These are phyloP conservation scores for Rhizoclosmatium sp. DNA, from an alignment of 192 early-diverging fungal species.

Conservation along the genomic window DNA sequence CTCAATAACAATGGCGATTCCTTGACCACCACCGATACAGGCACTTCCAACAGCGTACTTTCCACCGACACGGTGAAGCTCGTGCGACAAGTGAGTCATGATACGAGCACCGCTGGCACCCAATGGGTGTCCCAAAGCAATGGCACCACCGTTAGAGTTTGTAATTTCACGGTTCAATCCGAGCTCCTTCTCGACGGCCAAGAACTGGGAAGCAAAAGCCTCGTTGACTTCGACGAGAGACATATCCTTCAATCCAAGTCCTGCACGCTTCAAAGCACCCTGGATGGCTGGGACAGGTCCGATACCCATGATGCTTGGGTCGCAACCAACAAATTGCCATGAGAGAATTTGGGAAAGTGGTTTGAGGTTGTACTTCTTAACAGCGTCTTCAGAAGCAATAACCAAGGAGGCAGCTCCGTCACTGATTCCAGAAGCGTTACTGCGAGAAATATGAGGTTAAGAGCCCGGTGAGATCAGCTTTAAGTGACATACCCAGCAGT, in stretches of 20 bases:
- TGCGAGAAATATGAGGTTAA: conserved; percentile 35
- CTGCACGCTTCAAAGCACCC: conserved; percentile 82
- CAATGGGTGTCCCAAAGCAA: conserved; percentile 90
- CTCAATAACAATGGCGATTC: conserved; percentile 79
- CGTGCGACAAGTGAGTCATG: conserved; percentile 85
- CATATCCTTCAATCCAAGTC: conserved; percentile 82
- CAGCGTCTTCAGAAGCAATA: conserved; percentile 84
- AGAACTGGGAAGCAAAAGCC: conserved; percentile 94
- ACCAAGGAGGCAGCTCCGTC: conserved; percentile 92
- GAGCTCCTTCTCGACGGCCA: conserved; percentile 89
- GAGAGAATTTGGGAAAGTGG: conserved; percentile 88
- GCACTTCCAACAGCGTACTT: conserved; percentile 93
- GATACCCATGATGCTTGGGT: conserved; percentile 95
- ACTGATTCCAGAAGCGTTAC: conserved; percentile 92
- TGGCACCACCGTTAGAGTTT: conserved; percentile 92
- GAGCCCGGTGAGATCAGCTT: conserved; percentile 8
- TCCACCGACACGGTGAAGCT: conserved; percentile 79
- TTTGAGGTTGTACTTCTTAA: conserved; percentile 79
- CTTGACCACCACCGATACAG: conserved; percentile 96
- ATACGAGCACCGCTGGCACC: conserved; percentile 97
- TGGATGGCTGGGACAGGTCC: conserved; percentile 93
- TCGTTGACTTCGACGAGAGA: conserved; percentile 96
- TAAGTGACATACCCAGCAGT: conserved; percentile 75
- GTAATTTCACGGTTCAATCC: conserved; percentile 79
- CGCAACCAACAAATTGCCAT: conserved; percentile 87